Evolutionary conservation across 1,139 yeast genomes (phyloP), one percentile per base, ranked within the genome.

Genomic region (Candida labiduridarum): DNA sequence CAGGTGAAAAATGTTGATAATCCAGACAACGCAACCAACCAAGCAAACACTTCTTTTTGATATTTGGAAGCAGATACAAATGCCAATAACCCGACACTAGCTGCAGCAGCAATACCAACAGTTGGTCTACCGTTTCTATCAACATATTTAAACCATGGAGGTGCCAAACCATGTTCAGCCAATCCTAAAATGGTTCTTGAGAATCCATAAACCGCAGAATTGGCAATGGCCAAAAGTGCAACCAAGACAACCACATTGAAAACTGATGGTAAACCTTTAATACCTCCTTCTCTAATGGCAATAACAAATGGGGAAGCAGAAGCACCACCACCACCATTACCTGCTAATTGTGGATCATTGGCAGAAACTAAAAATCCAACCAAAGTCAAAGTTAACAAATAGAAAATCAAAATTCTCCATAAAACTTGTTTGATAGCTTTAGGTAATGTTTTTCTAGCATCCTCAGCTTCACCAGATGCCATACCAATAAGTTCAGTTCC

Each of bases 401-500:
- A 74, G 59, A 74, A 74, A 27, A 74, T 59, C 30, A 74, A 50
- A 52, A 74, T 72, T 58, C 79, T 67, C 69, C 75, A 74, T 52
- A 74, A 71, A 11, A 74, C 77, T 60, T 72, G 74, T 52, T 74
- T 74, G 50, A 73, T 74, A 39, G 79, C 78, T 53, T 67, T 65
- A 22, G 79, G 79, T 50, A 74, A 62, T 14, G 67, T 69, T 22
- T 64, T 65, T 50, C 78, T 61, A 6, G 79, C 78, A 56, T 74
- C 69, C 19, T 64, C 63, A 10, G 76, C 65, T 64, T 68, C 71
- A 48, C 72, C 72, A 1, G 75, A 68, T 2, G 79, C 72, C 52
- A 74, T 62, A 4, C 78, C 78, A 45, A 74, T 70, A 52, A 74
- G 67, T 56, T 74, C 79, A 5, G 79, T 74, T 11, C 79, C 79